Evolutionary conservation across 306 rosid genomes (phyloP).

Genomic region (peach (Prunus persica)): DNA sequence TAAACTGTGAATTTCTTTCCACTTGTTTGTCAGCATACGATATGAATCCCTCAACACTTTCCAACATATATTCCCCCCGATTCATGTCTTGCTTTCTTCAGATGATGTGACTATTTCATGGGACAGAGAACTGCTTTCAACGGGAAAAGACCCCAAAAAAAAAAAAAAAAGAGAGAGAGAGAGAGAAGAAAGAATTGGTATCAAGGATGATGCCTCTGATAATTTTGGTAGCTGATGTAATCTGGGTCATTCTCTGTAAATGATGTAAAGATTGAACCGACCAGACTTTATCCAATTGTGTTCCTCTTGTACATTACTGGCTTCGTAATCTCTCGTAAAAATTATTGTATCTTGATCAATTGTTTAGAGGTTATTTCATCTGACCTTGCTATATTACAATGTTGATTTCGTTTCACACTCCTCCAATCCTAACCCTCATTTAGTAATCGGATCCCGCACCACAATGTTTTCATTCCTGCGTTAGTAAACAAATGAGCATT

Average conservation of each 20-base stretch:
- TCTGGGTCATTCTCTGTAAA: conserved; percentile 22
- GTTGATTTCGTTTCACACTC: too few relatives aligned
- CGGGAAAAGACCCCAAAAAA: not conserved
- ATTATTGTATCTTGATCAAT: too few relatives aligned
- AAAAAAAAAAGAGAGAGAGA: rapidly evolving
- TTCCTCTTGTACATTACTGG: not conserved
- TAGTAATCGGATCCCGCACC: too few relatives aligned
- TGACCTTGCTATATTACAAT: too few relatives aligned
- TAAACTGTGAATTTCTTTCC: not conserved
- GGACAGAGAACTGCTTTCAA: not conserved
- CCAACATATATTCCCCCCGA: not conserved
- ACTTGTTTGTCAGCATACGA: not conserved
- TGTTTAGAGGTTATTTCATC: too few relatives aligned
- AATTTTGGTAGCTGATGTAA: not conserved
- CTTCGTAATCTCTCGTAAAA: not conserved
- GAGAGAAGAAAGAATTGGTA: not conserved
- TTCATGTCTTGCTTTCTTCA: not conserved
- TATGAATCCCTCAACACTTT: not conserved
- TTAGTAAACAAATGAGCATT: too few relatives aligned
- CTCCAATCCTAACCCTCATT: too few relatives aligned
- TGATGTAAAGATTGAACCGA: not conserved
- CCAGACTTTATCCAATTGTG: not conserved
- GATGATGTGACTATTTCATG: not conserved
- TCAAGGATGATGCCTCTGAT: not conserved
- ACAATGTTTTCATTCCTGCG: too few relatives aligned